Base-by-base conservation (phyloP, 495 filamentous ascomycete genomes). In the Bacidia gigantensis region DNA sequence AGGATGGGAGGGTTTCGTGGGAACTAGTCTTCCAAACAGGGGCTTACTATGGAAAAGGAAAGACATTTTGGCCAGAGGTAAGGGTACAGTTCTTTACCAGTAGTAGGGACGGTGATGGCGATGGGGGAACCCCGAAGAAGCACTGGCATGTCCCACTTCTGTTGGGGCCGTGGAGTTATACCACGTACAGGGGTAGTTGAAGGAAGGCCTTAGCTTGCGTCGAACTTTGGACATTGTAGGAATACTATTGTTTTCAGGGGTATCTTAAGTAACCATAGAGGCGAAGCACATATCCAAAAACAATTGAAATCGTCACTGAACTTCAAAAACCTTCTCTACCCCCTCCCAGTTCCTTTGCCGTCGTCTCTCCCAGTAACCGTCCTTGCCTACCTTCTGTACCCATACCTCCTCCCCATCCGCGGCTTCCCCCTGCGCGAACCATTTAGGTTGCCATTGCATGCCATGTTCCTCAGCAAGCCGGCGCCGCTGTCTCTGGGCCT, bases 81-180 rank as follows among this genome's bases (percentile, higher is more conserved):
- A 80, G 82, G 65, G 77, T 98, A 39, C 79, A 79, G 49, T 95
- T 98, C 65, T 78, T 76, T 42, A 87, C 90, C 2, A 74, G 78
- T 55, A 25, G n/a, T 1, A 26, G 22, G 23, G 66, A 66, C 25
- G 72, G 75, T 46, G 80, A 71, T 11, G 76, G 86, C 69, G n/a
- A n/a, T n/a, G n/a, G n/a, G n/a, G n/a, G n/a, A n/a, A n/a, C n/a
- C n/a, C n/a, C n/a, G 29, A 35, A 35, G 14, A 35, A 35, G 14
- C 85, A 93, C 69, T 96, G 89, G 60, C 92, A 98, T 77, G 84
- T 98, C 2, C 92, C 92, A 23, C 69, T 98, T 63, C 59, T 98
- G 64, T 64, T 98, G 68, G 80, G 86, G 50, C 89, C 89, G 41
- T 96, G 82, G 72, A 87, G 82, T 61, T 98, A 94, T 69, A 86